Base-by-base conservation (phyloP, 208 protist species). In the Crithidia mellificae region DNA sequence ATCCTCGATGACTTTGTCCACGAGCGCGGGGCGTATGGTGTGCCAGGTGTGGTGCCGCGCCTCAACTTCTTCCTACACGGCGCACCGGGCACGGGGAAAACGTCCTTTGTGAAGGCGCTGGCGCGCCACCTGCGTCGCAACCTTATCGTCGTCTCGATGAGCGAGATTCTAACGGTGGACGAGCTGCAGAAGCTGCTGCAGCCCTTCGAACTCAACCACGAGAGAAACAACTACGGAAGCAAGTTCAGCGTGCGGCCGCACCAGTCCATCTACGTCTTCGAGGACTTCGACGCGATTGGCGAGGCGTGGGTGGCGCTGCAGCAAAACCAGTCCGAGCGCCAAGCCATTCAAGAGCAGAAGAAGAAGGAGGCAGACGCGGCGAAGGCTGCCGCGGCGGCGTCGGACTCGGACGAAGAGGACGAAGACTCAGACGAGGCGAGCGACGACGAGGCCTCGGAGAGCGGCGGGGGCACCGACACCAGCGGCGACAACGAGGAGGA, bases 41-140 rank as follows among this genome's bases (percentile, higher is more conserved):
- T 91, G 5, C 82, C 86, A 0, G 87, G 85, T 0, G 80, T 86
- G n/a, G 65, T 81, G 27, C 73, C 90, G 30, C 79, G 87, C 34
- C 72, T 98, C 2, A 82, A 80, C 30, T 75, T 96, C 30, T 85
- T 98, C 19, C 65, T 98, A 19, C 64, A 97, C 80, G 95, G 96
- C 7, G 82, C 93, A 22, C 94, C 96, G 12, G 97, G 97, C 0
- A 98, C 96, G 8, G 96, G 90, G 25, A 98, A 98, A 76, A 98
- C 95, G 15, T 91, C 85, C 30, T 74, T 95, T 43, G 84, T 96
- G 22, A 93, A 93, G 58, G 85, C 86, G 6, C 80, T 98, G 20
- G 94, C 94, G n/a, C 54, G 59, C 6, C 67, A 90, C 57, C 73
- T 94, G 41, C 51, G 63, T 30, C 88, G 94, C 11, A 64, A 93